phyloP scores from a whole-genome alignment of 2,329 filamentous ascomycete species.

The Phaeophleospora eucalypticola region DNA sequence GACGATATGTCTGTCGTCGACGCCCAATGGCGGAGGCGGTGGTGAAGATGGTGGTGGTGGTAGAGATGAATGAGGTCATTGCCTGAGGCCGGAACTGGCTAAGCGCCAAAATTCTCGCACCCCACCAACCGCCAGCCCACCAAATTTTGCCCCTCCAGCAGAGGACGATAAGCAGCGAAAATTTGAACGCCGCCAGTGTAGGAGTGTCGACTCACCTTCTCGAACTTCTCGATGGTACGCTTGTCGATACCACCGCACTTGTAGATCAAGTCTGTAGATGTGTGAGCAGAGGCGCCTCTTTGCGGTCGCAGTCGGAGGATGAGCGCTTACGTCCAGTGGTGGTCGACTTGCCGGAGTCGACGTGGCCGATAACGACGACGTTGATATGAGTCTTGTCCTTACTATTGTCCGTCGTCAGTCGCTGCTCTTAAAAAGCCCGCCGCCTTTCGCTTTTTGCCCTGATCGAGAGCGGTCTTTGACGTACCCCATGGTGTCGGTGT shows the following conservation, averaged over 20 bases:
- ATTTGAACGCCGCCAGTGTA: conserved; percentile 7
- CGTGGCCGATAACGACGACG: conserved; percentile 98
- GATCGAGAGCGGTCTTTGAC: conserved; percentile 30
- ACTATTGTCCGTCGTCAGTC: conserved; percentile 52
- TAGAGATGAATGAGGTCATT: conserved; percentile 15
- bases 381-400: conserved; percentile 92
- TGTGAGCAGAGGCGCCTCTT: conserved; percentile 42
- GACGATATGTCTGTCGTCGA: not conserved
- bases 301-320: conserved; percentile 27
- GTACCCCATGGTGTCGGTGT: conserved; percentile 59
- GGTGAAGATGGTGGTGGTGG: conserved; percentile 4
- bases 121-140: conserved; percentile 23
- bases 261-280: conserved; percentile 91
- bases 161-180: conserved; percentile 14
- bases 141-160: conserved; percentile 20
- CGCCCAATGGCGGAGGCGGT: not conserved
- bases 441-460: not conserved
- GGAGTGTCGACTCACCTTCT: conserved; percentile 68
- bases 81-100: conserved; percentile 14
- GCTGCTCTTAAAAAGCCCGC: conserved; percentile 11
- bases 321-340: conserved; percentile 71
- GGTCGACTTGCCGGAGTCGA: conserved; percentile 99
- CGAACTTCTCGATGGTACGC: conserved; percentile 99
- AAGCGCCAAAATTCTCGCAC: conserved; percentile 23
- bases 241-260: conserved; percentile 99